Evolutionary conservation across 352 stramenopile species (phyloP), one percentile per base, ranked within the genome.

Genomic region (Phytophthora podocarpi): DNA sequence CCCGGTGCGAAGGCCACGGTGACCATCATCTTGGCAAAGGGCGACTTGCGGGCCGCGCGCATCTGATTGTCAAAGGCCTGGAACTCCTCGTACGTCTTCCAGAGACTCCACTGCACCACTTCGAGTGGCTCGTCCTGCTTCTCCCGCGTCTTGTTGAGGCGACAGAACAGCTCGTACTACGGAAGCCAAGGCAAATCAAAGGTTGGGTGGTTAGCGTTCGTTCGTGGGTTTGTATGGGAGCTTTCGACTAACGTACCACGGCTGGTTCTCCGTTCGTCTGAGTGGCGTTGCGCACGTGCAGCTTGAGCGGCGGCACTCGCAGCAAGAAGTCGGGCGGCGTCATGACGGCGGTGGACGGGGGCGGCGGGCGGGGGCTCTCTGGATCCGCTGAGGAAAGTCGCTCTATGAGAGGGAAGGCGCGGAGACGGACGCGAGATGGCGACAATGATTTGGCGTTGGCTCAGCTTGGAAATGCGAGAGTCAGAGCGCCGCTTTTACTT

Each of bases 1-100:
- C 73, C 68, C 0, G 84, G 82, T 2, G 84, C 84, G 31, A 93
- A 93, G 20, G 74, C 76, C 16, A 93, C 84, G 5, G 84, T 90
- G 41, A 93, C 82, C 84, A 93, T 93, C 80, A 90, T 89, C 47
- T 89, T 90, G 49, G 82, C 72, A 57, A 90, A 93, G 10, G 59
- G 28, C 5, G 80, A 90, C 35, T 72, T 54, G 26, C 65, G 68
- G 8, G 62, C 61, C 21, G 67, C 72, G 27, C 84, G 84, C 76
- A 93, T 87, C 34, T 77, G 52, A 43, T 68, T 57, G 50, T 93
- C 84, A 28, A 93, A 84, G 32, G 72, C 60, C 45, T 91, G 81
- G 72, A 93, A 93, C 59, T 90, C 76, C 47, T 90, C 80, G 64
- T 90, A 93, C 12, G 78, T 84, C 52, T 89, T 88, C 84, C 84